Conservation (phyloP, 208 protist genomes). For the Leishmania lainsoni region DNA sequence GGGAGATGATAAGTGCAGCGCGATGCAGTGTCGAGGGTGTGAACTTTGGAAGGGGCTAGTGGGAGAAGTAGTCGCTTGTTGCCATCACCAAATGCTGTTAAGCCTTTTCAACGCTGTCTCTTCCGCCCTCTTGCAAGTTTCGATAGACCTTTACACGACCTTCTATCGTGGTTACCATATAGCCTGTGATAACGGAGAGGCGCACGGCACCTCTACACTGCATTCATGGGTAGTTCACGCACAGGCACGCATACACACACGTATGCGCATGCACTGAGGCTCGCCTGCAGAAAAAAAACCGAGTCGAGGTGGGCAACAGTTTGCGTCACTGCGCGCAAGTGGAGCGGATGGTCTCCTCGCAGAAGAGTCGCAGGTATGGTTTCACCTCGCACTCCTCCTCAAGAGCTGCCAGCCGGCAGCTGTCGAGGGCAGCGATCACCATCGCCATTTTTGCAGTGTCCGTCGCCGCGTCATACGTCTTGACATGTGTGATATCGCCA, state of each 20-base stretch:
- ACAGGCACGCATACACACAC: not conserved
- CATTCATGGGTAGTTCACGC: not conserved
- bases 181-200: not conserved
- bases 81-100: not conserved
- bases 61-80: not conserved
- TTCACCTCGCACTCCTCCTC: slow-evolving; percentile 72
- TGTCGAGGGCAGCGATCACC: slow-evolving; percentile 61
- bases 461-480: slow-evolving; percentile 57
- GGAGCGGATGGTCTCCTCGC: slow-evolving; percentile 65
- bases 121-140: not conserved
- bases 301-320: not conserved
- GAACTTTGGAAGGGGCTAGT: not conserved
- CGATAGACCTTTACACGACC: not conserved
- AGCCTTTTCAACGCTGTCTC: not conserved
- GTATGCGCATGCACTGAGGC: not conserved
- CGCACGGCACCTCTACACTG: not conserved
- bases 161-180: not conserved
- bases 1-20: not conserved
- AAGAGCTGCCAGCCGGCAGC: slow-evolving; percentile 45
- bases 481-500: slow-evolving; percentile 40
- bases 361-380: slow-evolving; percentile 72
- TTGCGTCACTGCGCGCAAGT: slow-evolving; percentile 47
- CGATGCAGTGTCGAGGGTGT: not conserved
- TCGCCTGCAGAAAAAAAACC: not conserved
- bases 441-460: slow-evolving; percentile 63